Evolutionary conservation across 2,329 filamentous ascomycete genomes (phyloP), one percentile per base, ranked within the genome.

Genomic region (Tolypocladium endophyticum): DNA sequence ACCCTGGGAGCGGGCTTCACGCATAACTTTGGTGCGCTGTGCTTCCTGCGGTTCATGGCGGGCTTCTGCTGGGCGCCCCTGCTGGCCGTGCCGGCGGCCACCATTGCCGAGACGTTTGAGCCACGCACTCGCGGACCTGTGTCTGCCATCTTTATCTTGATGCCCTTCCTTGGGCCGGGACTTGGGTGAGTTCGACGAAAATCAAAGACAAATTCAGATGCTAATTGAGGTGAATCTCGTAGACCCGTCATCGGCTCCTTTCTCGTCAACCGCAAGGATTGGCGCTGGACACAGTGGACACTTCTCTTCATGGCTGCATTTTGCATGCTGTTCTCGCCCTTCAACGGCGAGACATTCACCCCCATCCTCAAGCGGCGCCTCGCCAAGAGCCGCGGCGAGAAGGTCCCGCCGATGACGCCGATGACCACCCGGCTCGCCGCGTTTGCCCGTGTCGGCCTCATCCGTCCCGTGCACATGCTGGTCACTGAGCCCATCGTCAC

Each of bases 401-500:
- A 68, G 0, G 33, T 70, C 0, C 67, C 70, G 1, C 62, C 64
- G 0, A 56, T 57, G 0, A 66, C 69, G 0, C 68, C 74, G 0
- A 18, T 71, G 4, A 11, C 55, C 0, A 57, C 65, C 9, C 69
- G 66, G 4, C 53, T 75, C 33, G 65, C 63, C 25, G 23, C 62
- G 1, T 79, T 81, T 60, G 61, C 78, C 3, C 70, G 75, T 0
- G 69, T 76, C 1, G 76, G 77, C 1, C 67, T 83, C 1, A 61
- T 81, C 20, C 74, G 82, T 14, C 83, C 83, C 0, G 23, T 85
- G 0, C 76, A 79, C 53, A 85, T 89, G 76, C 74, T 88, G 9
- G 67, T 85, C 47, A 79, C 80, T 1, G 86, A 88, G 64, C 85
- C 85, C 2, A 86, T 88, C 43, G 80, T 87, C 2, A 78, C 79